phyloP scores from a whole-genome alignment of 441 rosid species.

The Gossypium davidsonii region DNA sequence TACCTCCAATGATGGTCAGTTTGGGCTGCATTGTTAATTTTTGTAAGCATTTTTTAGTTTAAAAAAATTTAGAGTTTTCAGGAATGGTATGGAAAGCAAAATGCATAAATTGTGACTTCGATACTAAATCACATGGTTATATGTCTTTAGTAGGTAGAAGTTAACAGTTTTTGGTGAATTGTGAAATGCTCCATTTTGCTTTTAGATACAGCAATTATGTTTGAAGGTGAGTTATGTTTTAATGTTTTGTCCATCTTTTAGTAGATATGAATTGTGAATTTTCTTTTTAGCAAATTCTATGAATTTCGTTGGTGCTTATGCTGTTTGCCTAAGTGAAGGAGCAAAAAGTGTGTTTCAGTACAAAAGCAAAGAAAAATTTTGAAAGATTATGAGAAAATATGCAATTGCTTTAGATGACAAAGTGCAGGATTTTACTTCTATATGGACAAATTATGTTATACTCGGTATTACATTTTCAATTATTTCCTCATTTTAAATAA shows the following conservation, averaged over 20 bases:
- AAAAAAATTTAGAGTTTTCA: not conserved
- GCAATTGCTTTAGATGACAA: not conserved
- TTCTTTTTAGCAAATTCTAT: not conserved
- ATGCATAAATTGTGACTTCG: not conserved
- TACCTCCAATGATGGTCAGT: slow-evolving; percentile 37
- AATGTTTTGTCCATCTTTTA: not conserved
- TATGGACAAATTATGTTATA: not conserved
- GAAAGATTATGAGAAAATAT: not conserved
- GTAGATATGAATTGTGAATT: not conserved
- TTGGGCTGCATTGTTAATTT: not conserved
- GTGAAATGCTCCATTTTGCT: not conserved
- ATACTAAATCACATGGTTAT: not conserved
- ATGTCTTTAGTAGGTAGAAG: not conserved
- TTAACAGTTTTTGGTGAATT: not conserved
- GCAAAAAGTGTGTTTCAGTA: not conserved
- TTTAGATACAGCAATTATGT: not conserved
- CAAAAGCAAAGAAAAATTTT: not conserved
- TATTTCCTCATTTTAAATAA: not conserved
- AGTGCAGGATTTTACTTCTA: not conserved
- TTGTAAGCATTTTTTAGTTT: not conserved
- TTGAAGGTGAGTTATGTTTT: not conserved
- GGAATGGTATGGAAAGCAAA: not conserved
- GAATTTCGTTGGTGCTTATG: not conserved
- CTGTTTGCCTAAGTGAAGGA: not conserved
- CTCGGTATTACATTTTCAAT: not conserved